Evolutionary conservation across 1,284 basidiomycete genomes (phyloP).

Genomic region (Marasmius sp.): DNA sequence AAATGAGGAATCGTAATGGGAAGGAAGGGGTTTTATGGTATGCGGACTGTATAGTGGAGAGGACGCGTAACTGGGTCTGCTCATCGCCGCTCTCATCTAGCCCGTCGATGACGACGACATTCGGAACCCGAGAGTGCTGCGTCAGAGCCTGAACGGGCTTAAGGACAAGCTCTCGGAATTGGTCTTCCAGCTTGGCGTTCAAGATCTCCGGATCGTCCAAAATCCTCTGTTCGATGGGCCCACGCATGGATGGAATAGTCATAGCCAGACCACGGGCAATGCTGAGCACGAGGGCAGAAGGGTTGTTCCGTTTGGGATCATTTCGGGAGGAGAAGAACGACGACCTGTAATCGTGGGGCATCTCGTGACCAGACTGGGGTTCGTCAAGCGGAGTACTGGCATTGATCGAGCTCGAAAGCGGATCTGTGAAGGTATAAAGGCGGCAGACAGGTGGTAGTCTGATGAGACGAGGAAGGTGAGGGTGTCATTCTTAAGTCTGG

Average conservation of each 20-base stretch:
- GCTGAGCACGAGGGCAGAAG: background rate
- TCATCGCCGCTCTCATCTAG: slow-evolving; percentile 1
- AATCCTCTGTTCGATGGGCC: background rate
- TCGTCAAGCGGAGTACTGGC: too few species aligned
- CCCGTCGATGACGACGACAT: background rate
- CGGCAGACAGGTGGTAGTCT: too few species aligned
- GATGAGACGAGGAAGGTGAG: too few species aligned
- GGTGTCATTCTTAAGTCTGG: too few species aligned
- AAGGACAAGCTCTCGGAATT: slow-evolving; percentile 1
- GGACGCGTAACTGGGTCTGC: background rate
- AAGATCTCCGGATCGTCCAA: background rate
- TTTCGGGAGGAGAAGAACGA: slow-evolving; percentile 18
- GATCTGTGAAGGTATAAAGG: too few species aligned
- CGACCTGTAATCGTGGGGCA: background rate
- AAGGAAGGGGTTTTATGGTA: background rate
- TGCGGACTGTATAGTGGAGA: background rate
- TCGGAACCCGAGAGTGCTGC: background rate
- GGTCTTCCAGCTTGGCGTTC: background rate
- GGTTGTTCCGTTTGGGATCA: background rate
- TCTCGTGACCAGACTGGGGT: too few species aligned
- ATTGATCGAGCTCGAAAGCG: too few species aligned
- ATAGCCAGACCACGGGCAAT: slow-evolving; percentile 1
- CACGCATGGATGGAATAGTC: background rate
- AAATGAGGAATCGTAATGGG: slow-evolving; percentile 25
- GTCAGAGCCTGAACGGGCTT: background rate